Percentiles rank a stretch among this genome's conserved stretches.
phyloP scores from a whole-genome alignment of 305 asterid species.

The Fraxinus velutina region DNA sequence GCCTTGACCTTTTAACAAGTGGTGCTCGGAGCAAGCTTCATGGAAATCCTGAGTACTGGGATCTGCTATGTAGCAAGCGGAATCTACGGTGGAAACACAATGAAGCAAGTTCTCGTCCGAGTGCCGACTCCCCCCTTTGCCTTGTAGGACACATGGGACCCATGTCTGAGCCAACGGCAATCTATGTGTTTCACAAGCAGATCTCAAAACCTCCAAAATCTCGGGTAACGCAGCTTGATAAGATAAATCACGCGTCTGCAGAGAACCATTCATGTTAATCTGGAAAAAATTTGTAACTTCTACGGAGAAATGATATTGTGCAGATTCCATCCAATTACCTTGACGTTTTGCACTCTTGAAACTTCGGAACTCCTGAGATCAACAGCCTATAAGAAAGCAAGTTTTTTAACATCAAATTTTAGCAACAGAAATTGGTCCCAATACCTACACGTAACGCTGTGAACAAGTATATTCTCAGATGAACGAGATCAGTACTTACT shows the following conservation, averaged over 20 bases:
- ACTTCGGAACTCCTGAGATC: slow-evolving; percentile 63
- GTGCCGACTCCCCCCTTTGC: slow-evolving; percentile 68
- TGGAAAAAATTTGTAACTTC: neutral
- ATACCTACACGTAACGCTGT: neutral
- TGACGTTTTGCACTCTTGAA: slow-evolving; percentile 34
- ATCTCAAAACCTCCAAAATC: slow-evolving; percentile 56
- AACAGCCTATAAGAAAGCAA: slow-evolving; percentile 61
- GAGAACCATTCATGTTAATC: slow-evolving; percentile 12
- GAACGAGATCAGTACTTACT: neutral
- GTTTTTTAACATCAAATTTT: slow-evolving; percentile 8
- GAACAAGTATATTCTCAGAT: neutral
- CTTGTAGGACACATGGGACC: slow-evolving; percentile 74
- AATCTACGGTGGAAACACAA: slow-evolving; percentile 74
- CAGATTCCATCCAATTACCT: slow-evolving; percentile 42
- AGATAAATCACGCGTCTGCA: slow-evolving; percentile 58
- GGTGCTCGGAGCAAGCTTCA: slow-evolving; percentile 87
- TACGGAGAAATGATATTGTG: neutral
- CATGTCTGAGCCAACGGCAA: slow-evolving; percentile 89
- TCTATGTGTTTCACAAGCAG: slow-evolving; percentile 59
- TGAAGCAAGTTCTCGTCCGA: slow-evolving; percentile 56
- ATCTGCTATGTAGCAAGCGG: slow-evolving; percentile 68
- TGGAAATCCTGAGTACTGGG: slow-evolving; percentile 55
- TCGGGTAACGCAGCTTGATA: slow-evolving; percentile 83
- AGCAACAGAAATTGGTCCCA: neutral
- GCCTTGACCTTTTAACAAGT: slow-evolving; percentile 78